These are phyloP conservation scores for Aspergillus coremiiformis DNA, from an alignment of 495 filamentous ascomycete genomes.

Conservation along the genomic window DNA sequence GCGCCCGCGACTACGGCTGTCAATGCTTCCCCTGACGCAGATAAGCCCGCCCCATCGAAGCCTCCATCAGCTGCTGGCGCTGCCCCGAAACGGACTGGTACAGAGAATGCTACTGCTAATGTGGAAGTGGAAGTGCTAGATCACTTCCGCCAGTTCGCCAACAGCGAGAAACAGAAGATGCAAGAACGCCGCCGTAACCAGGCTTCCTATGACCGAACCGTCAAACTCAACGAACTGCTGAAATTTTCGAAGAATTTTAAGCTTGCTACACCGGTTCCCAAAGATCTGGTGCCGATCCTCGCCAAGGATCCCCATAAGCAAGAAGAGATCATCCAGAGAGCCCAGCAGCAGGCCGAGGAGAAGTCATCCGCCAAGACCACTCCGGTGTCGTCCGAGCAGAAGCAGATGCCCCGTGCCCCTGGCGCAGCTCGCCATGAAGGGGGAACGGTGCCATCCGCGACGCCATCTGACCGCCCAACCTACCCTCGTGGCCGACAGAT, in stretches of 20 bases:
- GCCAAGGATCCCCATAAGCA: slow-evolving; percentile 93
- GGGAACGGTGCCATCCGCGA: slow-evolving; percentile 25
- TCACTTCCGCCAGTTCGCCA: slow-evolving; percentile 77
- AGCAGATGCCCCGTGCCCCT: slow-evolving; percentile 23
- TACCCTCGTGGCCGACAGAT: slow-evolving; percentile 36
- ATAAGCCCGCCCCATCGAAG: slow-evolving; percentile 29
- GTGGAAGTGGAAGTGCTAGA: slow-evolving; percentile 72
- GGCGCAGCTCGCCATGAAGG: slow-evolving; percentile 26
- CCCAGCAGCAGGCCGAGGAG: slow-evolving; percentile 55
- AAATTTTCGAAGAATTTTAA: slow-evolving; percentile 94
- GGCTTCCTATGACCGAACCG: slow-evolving; percentile 64
- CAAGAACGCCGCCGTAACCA: slow-evolving; percentile 65
- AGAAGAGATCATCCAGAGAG: slow-evolving; percentile 82
- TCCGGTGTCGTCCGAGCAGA: slow-evolving; percentile 29
- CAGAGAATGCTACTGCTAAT: slow-evolving; percentile 62
- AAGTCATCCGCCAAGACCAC: slow-evolving; percentile 42
- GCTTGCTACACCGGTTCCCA: slow-evolving; percentile 80
- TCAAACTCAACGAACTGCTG: slow-evolving; percentile 88
- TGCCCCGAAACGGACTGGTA: slow-evolving; percentile 21
- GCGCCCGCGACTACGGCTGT: slow-evolving; percentile 12
- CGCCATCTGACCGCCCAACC: slow-evolving; percentile 40
- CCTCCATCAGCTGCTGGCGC: slow-evolving; percentile 14
- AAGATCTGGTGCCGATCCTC: slow-evolving; percentile 87
- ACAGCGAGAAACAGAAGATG: slow-evolving; percentile 63
- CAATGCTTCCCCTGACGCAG: slow-evolving; percentile 23